Base-by-base conservation (phyloP, 2,329 filamentous ascomycete species). In the Claviceps spartinae region DNA sequence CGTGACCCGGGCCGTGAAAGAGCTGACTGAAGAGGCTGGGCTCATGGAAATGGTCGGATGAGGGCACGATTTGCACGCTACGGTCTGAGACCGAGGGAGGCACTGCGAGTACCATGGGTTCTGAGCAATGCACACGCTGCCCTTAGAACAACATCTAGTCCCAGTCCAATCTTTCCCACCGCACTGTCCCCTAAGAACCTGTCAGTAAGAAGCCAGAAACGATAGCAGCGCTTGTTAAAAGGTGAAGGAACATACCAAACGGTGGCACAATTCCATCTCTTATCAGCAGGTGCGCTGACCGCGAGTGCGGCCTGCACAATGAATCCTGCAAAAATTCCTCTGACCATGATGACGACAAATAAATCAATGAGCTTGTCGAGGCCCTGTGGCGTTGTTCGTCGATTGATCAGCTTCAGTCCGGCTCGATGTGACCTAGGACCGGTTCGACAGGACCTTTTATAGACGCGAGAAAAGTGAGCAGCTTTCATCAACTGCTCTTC, bases 131-230 rank as follows among this genome's bases (percentile, higher is more conserved):
- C 71, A 74, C 47, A 56, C 59, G 60, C 60, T 66, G 50, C 70
- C 71, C 18, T 64, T 65, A 4, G 52, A 57, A 53, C 73, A 76
- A 63, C 70, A 73, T 2, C 69, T 72, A n/a, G 69, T 57, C 22
- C 72, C 73, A 16, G 54, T 60, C 63, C 64, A 75, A 51, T 63
- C 66, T n/a, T 56, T 65, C n/a, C 73, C 72, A 52, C 72, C 73
- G 43, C 73, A 75, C 54, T 74, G 73, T 22, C 56, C 52, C 61
- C 61, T 62, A 38, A 37, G 4, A 4, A 4, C 8, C 14, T 26
- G 38, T 52, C n/a, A 49, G 46, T 40, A 5, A 7, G 16, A 13
- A 43, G 18, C 42, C 11, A 37, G 45, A 42, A 18, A 52, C 18
- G n/a, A 20, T 20, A 37, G 22, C 16, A 14, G 22, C 8, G 11